Evolutionary conservation across 305 asterid species (phyloP), one percentile per base, ranked within the genome.

Genomic region (Solanum hybrid): DNA sequence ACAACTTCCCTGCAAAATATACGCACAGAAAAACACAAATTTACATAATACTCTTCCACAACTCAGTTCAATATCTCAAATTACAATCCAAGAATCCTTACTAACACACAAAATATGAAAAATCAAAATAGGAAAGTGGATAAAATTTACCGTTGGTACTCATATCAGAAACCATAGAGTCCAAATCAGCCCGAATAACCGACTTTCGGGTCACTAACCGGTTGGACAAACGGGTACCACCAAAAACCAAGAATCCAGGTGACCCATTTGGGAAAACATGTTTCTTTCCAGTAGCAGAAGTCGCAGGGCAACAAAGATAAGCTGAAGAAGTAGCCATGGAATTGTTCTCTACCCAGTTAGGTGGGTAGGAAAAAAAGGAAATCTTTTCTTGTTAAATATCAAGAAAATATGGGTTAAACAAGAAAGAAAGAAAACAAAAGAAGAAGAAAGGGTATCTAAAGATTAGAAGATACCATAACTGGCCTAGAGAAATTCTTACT

Each of bases 121-220:
- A 89, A 22, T 46, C 33, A 29, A 84, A 89, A 28, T 10, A 35
- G 80, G 57, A 20, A 40, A 69, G 24, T 74, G 1, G 14, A 74
- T 76, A 31, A 20, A 40, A 76, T 31, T 76, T 93, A 97, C 99
- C 99, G 80, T 97, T 97, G 37, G 76, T 89, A 26, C 98, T 92
- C 99, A 97, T 97, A 91, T 97, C 99, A 61, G 99, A 97, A 39
- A 97, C 98, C 93, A 94, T 95, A 5, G 98, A 93, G 86, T 97
- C 96, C 98, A 97, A 95, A 92, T 96, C 98, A 80, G 95, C 93
- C 73, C 98, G 98, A 86, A 95, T 85, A 84, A 92, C 67, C 89
- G 92, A 89, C 90, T 93, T 94, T 77, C 94, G 93, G 86, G 90
- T 79, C 89, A 92, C 92, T 91, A 90, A 87, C 89, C 89, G 96